phyloP scores from a whole-genome alignment of 192 early-diverging fungal species.

The Physocladia obscura region DNA sequence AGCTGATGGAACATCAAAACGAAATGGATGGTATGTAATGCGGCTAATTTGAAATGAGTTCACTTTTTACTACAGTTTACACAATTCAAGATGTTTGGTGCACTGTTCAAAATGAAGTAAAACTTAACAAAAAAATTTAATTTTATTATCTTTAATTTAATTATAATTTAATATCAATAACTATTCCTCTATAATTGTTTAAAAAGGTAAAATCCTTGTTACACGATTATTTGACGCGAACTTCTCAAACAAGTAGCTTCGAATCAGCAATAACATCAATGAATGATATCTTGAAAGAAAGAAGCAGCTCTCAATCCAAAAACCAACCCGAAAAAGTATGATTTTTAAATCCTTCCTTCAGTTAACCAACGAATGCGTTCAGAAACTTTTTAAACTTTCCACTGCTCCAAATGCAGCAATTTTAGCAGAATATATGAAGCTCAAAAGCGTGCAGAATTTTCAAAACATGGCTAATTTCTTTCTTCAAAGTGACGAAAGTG shows the following conservation, averaged over 20 bases:
- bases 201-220: slow-evolving; percentile 53
- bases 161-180: not conserved
- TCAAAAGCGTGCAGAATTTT: slow-evolving; percentile 8
- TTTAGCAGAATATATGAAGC: slow-evolving; percentile 24
- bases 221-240: slow-evolving; percentile 52
- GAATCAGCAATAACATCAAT: slow-evolving; percentile 36
- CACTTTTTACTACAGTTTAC: slow-evolving; percentile 35
- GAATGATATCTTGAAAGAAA: slow-evolving; percentile 49
- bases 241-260: slow-evolving; percentile 21
- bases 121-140: no score
- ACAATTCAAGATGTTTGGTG: slow-evolving; percentile 50
- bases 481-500: not conserved
- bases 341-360: not conserved
- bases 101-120: slow-evolving; percentile 53
- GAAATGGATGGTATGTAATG: not conserved
- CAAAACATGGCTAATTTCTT: not conserved
- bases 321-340: not conserved
- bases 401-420: not conserved
- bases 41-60: not conserved
- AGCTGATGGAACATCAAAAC: not conserved
- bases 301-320: slow-evolving; percentile 24
- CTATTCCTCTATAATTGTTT: not conserved
- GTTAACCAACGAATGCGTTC: not conserved
- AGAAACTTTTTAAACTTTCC: slow-evolving; percentile 22
- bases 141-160: not conserved